Conservation (phyloP, 2,329 filamentous ascomycete genomes). For the Helotiales sp. region DNA sequence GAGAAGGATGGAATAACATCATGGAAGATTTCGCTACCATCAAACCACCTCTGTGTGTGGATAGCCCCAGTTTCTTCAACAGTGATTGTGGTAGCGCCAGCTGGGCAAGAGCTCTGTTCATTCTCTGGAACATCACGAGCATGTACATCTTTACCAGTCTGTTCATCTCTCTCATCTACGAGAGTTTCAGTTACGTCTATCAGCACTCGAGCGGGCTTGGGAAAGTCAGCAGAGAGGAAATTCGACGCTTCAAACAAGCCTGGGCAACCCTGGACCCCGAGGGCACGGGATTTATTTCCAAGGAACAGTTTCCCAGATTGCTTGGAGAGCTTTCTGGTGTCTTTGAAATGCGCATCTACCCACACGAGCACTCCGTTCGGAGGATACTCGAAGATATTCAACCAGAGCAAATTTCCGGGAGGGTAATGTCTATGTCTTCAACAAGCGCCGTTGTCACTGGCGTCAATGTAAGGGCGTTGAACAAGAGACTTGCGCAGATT, state of each 20-base stretch:
- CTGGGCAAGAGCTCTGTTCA: constrained; percentile 90
- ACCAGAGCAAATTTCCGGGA: constrained; percentile 42
- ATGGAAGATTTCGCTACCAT: constrained; percentile 95
- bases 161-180: constrained; percentile 98
- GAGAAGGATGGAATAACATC: constrained; percentile 94
- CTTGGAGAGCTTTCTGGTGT: constrained; percentile 91
- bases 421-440: constrained; percentile 58
- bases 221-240: constrained; percentile 88
- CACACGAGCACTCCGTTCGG: constrained; percentile 85
- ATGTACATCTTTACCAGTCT: constrained; percentile 99
- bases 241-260: constrained; percentile 95
- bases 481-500: constrained; percentile 72
- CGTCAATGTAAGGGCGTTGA: constrained; percentile 77
- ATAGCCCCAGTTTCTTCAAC: constrained; percentile 72
- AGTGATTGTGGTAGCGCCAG: constrained; percentile 91
- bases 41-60: constrained; percentile 79
- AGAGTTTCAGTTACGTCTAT: constrained; percentile 99
- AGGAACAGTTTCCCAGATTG: constrained; percentile 85
- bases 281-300: constrained; percentile 88
- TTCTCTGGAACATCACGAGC: constrained; percentile 98
- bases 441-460: constrained; percentile 54
- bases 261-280: constrained; percentile 96
- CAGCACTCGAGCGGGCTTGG: constrained; percentile 93
- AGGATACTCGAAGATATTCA: constrained; percentile 85
- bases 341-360: constrained; percentile 97